Evolutionary conservation across 768 basidiomycete species (phyloP), one percentile per base, ranked within the genome.

Genomic region (Boletus subparvulus): DNA sequence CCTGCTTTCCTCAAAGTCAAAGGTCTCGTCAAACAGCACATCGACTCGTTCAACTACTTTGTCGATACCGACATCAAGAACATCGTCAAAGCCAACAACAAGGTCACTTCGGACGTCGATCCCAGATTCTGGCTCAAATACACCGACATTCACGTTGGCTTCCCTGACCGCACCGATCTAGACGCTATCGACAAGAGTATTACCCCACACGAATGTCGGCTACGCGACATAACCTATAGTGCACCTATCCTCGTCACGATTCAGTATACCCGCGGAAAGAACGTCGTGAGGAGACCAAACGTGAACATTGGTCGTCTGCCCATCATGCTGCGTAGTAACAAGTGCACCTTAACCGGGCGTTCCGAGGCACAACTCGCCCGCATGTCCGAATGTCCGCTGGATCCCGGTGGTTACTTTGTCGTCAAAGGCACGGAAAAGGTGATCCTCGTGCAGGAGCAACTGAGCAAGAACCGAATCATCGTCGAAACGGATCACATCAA

Each of bases 401-500:
- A 99, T 75, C 96, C 97, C 12, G 97, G 97, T n/a, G 97, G 97
- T 4, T 98, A 98, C 71, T 99, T 99, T 72, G 89, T 99, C 56
- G 97, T 99, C 50, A 98, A 95, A 74, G 96, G 96, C 37, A 99
- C 96, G 42, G 96, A 99, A 75, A 99, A 98, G 75, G 97, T 99
- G 65, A 99, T 99, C 63, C 79, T 99, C 59, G 96, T 99, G 8
- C 97, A 99, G 72, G 97, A 98, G 70, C 97, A 99, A 75, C 75
- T 98, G 67, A 95, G 92, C 80, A 98, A 98, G 80, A 98, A 99
- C 73, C 84, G 97, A 41, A 99, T 99, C 69, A 98, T 99, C 62
- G 97, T 99, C 59, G 97, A 98, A 77, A 90, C 88, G 7, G 97
- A 98, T 73, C 74, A 81, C 21, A 86, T 86, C 41, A 98, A 98